A percentile compares a stretch with the other conserved stretches of the same genome.
phyloP scores from a whole-genome alignment of 306 rosid genomes.

The Canavalia gladiata region DNA sequence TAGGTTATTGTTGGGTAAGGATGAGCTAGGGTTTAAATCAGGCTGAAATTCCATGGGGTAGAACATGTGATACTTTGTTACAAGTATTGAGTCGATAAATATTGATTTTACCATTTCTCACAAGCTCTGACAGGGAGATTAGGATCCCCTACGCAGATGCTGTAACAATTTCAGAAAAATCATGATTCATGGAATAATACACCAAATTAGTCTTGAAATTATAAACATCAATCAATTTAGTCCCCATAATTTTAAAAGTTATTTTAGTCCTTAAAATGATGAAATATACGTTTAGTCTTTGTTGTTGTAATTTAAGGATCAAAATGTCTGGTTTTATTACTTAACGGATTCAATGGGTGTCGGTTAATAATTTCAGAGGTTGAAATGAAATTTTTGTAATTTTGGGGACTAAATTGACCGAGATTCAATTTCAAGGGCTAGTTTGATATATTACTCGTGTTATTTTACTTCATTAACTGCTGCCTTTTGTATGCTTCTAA shows the following conservation, averaged over 20 bases:
- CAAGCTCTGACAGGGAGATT: neutral
- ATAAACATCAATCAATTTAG: too few relatives aligned
- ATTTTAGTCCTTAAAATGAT: too few relatives aligned
- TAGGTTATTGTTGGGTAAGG: neutral
- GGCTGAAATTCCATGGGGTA: neutral
- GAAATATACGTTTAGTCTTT: too few relatives aligned
- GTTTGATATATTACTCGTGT: neutral
- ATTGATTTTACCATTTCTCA: constrained; percentile 19
- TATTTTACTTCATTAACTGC: constrained; percentile 4
- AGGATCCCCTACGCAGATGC: neutral
- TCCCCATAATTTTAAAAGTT: too few relatives aligned
- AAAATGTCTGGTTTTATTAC: too few relatives aligned
- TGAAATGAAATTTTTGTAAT: too few relatives aligned
- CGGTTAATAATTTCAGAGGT: too few relatives aligned
- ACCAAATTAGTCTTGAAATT: too few relatives aligned
- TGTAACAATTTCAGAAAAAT: constrained; percentile 5
- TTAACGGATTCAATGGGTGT: too few relatives aligned
- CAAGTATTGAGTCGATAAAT: neutral
- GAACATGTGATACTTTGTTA: neutral
- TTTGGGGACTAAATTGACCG: too few relatives aligned
- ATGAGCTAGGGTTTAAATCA: constrained; percentile 15
- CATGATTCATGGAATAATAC: neutral
- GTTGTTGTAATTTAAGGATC: too few relatives aligned
- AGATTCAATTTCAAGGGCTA: too few relatives aligned
- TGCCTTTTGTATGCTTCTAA: neutral